Evolutionary conservation across 768 basidiomycete species (phyloP).

Genomic region (Rossbeevera mucosa): DNA sequence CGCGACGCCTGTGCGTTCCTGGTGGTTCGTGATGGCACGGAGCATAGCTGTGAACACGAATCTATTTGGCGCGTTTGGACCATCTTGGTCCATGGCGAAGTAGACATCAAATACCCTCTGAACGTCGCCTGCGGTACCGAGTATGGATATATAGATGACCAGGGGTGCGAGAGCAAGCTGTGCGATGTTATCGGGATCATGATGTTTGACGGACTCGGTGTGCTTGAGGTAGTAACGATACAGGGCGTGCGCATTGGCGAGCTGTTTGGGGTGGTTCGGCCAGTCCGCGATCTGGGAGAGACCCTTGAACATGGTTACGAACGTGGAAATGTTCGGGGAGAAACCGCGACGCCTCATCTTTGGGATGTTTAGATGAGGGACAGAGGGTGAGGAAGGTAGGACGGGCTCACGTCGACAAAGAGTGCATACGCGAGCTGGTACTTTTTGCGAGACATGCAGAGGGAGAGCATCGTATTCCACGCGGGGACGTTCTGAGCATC

Average conservation of each 20-base stretch:
- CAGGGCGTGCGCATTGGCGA: conserved; percentile 54
- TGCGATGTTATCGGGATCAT: conserved; percentile 44
- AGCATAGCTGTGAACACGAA: conserved; percentile 67
- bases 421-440: conserved; percentile 61
- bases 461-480: conserved; percentile 78
- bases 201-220: conserved; percentile 43
- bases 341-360: conserved; percentile 88
- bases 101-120: conserved; percentile 76
- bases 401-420: conserved; percentile 57
- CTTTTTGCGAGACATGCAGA: conserved; percentile 51
- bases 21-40: conserved; percentile 36
- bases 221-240: conserved; percentile 56
- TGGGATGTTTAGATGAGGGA: conserved; percentile 26
- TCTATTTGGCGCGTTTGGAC: conserved; percentile 56
- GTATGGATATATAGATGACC: conserved; percentile 60
- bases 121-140: conserved; percentile 54
- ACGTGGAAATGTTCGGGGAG: conserved; percentile 63
- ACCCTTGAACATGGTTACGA: conserved; percentile 63
- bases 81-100: conserved; percentile 59
- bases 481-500: conserved; percentile 71
- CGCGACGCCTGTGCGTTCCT: conserved; percentile 15
- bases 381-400: conserved; percentile 11
- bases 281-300: conserved; percentile 60
- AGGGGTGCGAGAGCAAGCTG: conserved; percentile 45
- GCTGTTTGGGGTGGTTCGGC: conserved; percentile 53